Evolutionary conservation across 2,329 filamentous ascomycete species (phyloP).

Genomic region (Sporothrix humicola): DNA sequence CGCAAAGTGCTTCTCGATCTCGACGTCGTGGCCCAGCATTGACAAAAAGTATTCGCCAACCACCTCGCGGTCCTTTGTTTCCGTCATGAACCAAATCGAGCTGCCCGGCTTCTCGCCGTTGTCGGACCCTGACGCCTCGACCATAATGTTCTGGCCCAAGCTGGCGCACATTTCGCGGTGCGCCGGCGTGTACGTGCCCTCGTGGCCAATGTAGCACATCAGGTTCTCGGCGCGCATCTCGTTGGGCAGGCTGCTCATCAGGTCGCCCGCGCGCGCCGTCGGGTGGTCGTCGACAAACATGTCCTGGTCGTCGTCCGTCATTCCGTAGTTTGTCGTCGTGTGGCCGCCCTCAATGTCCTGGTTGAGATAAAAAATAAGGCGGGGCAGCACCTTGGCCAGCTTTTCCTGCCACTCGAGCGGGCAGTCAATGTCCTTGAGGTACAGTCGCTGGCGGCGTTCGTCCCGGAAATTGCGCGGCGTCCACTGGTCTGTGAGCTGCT

Average conservation of each 20-base stretch:
- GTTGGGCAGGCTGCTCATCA: conserved; percentile 89
- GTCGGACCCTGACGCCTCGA: conserved; percentile 78
- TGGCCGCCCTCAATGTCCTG: conserved; percentile 64
- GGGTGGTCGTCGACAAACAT: conserved; percentile 56
- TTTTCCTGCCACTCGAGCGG: conserved; percentile 84
- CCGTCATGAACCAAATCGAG: conserved; percentile 99
- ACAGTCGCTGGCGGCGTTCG: conserved; percentile 81
- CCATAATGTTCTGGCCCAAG: conserved; percentile 97
- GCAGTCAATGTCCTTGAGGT: conserved; percentile 97
- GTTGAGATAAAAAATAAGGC: conserved; percentile 87
- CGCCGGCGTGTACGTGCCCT: conserved; percentile 93
- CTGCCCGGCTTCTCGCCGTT: conserved; percentile 82
- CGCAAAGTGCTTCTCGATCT: conserved; percentile 95
- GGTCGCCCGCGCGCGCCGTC: conserved; percentile 77
- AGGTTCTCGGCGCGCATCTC: conserved; percentile 94
- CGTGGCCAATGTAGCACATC: conserved; percentile 98
- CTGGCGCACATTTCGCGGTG: conserved; percentile 98
- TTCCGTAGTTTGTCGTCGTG: neutral
- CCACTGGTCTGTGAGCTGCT: conserved; percentile 82
- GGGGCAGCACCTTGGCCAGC: conserved; percentile 77
- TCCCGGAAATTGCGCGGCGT: conserved; percentile 76
- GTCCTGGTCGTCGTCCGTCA: conserved; percentile 44
- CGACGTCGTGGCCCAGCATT: conserved; percentile 91
- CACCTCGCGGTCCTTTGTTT: conserved; percentile 86
- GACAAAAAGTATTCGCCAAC: conserved; percentile 95